Conservation (phyloP, 2,329 filamentous ascomycete species). For the Lasiodiplodia citricola region DNA sequence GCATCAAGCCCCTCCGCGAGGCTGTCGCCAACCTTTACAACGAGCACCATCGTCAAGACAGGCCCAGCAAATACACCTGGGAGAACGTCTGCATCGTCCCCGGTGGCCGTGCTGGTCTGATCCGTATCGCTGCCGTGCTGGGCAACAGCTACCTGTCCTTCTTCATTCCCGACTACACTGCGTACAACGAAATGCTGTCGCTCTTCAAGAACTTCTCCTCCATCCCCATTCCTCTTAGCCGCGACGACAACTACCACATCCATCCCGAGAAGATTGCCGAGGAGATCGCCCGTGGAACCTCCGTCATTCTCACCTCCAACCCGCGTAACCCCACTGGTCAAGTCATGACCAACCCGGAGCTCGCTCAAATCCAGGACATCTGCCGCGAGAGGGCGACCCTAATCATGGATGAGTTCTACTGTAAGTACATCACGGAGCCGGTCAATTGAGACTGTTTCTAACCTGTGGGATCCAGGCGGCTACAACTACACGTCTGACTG, state of each 20-base stretch:
- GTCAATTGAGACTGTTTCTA: neutral
- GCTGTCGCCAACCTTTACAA: constrained; percentile 94
- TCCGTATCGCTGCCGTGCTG: constrained; percentile 90
- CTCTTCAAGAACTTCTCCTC: constrained; percentile 79
- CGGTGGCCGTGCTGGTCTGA: constrained; percentile 88
- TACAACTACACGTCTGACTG: constrained; percentile 96
- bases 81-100: constrained; percentile 98
- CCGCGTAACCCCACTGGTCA: constrained; percentile 92
- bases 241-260: constrained; percentile 90
- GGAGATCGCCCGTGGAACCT: constrained; percentile 79
- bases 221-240: constrained; percentile 69
- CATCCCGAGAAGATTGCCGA: constrained; percentile 91
- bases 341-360: constrained; percentile 81
- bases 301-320: constrained; percentile 91
- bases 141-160: constrained; percentile 92
- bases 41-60: constrained; percentile 85
- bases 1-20: constrained; percentile 87
- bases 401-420: constrained; percentile 96
- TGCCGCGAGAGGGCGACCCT: constrained; percentile 89
- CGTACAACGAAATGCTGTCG: constrained; percentile 96
- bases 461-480: constrained; percentile 50
- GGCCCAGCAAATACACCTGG: constrained; percentile 90
- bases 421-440: constrained; percentile 46
- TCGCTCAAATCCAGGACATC: constrained; percentile 90
- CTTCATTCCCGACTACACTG: constrained; percentile 92